Evolutionary conservation across 192 early-diverging fungal genomes (phyloP).

Genomic region (Linnemannia schmuckeri): DNA sequence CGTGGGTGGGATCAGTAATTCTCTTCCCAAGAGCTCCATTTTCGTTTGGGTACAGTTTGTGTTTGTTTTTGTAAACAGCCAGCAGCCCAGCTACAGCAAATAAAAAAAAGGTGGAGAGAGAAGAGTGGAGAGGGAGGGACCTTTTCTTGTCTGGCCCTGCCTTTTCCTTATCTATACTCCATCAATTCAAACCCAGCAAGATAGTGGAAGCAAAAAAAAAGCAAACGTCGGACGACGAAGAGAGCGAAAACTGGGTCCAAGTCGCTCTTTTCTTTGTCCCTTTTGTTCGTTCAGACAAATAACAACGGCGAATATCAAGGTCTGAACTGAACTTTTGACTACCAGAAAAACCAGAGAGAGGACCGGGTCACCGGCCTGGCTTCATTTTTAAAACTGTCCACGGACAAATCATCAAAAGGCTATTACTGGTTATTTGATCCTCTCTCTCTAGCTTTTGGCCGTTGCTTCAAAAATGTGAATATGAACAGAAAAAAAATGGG

Average conservation of each 20-base stretch:
- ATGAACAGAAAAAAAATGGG: neutral
- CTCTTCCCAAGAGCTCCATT: neutral
- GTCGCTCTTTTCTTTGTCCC: no score
- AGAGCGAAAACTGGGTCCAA: neutral
- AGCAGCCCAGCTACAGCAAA: no score
- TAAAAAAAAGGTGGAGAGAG: neutral
- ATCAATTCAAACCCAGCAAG: conserved; percentile 13
- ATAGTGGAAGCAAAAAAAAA: neutral
- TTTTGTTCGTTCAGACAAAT: no score
- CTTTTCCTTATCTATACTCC: conserved; percentile 18
- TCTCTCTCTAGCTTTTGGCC: neutral
- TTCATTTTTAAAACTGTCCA: neutral
- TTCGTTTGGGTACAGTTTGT: conserved; percentile 3
- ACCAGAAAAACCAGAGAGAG: neutral
- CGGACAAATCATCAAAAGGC: neutral
- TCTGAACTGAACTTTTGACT: neutral
- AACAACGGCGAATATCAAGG: neutral
- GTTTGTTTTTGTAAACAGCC: no score
- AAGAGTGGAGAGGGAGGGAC: neutral
- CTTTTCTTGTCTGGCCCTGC: neutral
- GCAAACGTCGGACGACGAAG: neutral
- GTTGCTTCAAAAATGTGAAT: neutral
- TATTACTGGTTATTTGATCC: neutral
- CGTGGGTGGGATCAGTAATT: neutral
- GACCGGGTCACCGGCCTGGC: neutral